Conservation (phyloP, 2,329 filamentous ascomycete species). For the Chrysosporium queenslandicum region DNA sequence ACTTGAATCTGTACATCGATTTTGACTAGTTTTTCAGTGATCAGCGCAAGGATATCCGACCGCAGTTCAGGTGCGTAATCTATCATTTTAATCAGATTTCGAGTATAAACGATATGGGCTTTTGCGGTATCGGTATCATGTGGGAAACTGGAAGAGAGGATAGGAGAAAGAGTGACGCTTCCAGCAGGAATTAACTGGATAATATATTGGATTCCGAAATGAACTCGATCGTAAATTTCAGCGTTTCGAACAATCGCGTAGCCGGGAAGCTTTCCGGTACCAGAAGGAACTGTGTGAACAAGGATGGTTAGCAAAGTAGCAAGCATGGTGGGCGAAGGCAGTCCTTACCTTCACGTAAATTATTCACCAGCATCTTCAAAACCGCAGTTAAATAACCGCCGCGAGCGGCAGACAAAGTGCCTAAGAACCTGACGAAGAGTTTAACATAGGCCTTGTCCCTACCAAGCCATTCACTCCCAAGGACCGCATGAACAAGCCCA, state of each 20-base stretch:
- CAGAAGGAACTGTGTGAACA: conserved; percentile 41
- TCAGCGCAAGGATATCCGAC: conserved; percentile 68
- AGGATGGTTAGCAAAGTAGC: neutral
- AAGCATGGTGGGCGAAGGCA: conserved; percentile 32
- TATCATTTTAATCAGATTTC: conserved; percentile 69
- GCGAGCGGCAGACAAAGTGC: conserved; percentile 67
- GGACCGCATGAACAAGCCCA: conserved; percentile 48
- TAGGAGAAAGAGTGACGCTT: conserved; percentile 56
- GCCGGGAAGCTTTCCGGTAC: conserved; percentile 44
- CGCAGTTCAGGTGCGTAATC: conserved; percentile 68
- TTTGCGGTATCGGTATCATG: conserved; percentile 65
- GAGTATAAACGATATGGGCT: conserved; percentile 76
- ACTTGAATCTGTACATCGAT: conserved; percentile 93
- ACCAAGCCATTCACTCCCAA: conserved; percentile 52
- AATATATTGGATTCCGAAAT: conserved; percentile 65
- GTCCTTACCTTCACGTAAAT: conserved; percentile 52
- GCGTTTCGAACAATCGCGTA: conserved; percentile 51
- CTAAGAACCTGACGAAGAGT: conserved; percentile 48
- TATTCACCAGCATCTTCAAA: conserved; percentile 68
- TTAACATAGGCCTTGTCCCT: conserved; percentile 51
- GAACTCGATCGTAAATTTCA: conserved; percentile 61
- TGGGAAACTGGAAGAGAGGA: conserved; percentile 62
- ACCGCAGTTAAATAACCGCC: conserved; percentile 65
- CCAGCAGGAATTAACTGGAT: conserved; percentile 73
- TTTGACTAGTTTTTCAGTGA: conserved; percentile 79